Conservation (phyloP, 441 rosid genomes). For the Mallotus japonicus region DNA sequence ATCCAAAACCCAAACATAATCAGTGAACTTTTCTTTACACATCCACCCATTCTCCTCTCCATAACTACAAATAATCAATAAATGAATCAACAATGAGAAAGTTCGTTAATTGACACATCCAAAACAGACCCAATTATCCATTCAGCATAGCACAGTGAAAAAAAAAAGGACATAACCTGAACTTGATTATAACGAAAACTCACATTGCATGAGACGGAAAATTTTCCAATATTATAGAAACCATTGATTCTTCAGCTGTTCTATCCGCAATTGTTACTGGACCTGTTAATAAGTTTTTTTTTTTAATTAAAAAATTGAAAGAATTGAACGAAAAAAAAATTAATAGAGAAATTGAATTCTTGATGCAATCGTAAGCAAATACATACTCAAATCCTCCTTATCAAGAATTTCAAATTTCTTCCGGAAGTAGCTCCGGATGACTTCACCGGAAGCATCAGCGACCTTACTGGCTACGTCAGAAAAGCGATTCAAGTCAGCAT, state of each 20-base stretch:
- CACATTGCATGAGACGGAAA: constrained; percentile 92
- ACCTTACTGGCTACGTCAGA: constrained; percentile 53
- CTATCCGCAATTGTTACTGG: constrained; percentile 93
- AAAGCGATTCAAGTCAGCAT: constrained; percentile 47
- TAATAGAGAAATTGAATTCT: not conserved
- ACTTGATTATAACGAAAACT: constrained; percentile 22
- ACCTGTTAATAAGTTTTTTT: constrained; percentile 36
- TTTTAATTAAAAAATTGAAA: no score
- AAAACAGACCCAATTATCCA: no score
- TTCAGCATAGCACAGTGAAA: no score
- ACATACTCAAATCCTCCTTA: constrained; percentile 77
- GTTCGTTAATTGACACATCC: not conserved
- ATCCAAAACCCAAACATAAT: constrained; percentile 95
- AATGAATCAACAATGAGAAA: not conserved
- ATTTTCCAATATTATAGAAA: constrained; percentile 59
- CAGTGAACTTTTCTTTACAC: constrained; percentile 70
- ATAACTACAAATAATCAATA: constrained; percentile 45
- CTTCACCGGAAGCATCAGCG: constrained; percentile 88
- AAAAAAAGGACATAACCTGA: no score
- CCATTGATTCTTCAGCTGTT: constrained; percentile 92
- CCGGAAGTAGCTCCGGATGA: constrained; percentile 74
- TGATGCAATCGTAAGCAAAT: not conserved
- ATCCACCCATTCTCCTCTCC: constrained; percentile 99
- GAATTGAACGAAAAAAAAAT: not conserved
- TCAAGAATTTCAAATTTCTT: constrained; percentile 80